phyloP scores from a whole-genome alignment of 768 basidiomycete species.

The Cyathus striatus region DNA sequence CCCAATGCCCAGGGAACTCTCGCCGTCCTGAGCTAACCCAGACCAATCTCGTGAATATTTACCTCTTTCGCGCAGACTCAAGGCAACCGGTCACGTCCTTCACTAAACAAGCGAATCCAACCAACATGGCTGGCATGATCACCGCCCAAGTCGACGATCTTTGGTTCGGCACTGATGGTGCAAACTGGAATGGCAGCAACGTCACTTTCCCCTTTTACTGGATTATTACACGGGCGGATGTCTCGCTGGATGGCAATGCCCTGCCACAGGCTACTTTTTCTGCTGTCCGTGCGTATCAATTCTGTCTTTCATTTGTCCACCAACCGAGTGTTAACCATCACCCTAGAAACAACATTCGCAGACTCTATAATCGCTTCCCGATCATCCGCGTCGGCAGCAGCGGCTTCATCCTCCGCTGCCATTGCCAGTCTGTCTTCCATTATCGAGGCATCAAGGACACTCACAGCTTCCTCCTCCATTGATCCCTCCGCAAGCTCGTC shows the following conservation, averaged over 20 bases:
- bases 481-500: conserved; percentile 11
- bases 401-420: conserved; percentile 38
- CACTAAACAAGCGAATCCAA: conserved; percentile 35
- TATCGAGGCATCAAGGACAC: neutral
- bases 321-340: conserved; percentile 5
- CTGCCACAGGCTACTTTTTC: conserved; percentile 68
- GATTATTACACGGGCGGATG: conserved; percentile 61
- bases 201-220: conserved; percentile 71
- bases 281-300: conserved; percentile 68
- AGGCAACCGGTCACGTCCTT: conserved; percentile 40
- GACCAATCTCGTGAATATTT: conserved; percentile 63
- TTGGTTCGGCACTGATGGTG: conserved; percentile 63
- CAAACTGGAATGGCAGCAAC: conserved; percentile 43
- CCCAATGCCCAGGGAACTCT: conserved; percentile 59
- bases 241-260: conserved; percentile 49
- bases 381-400: conserved; percentile 30
- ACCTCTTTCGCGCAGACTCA: conserved; percentile 73
- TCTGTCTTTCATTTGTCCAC: conserved; percentile 3
- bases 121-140: conserved; percentile 49
- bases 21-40: conserved; percentile 62
- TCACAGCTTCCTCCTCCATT: conserved; percentile 9
- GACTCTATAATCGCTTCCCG: conserved; percentile 45
- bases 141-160: conserved; percentile 62
- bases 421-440: conserved; percentile 34
- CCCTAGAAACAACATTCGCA: conserved; percentile 76